These are phyloP conservation scores for Blastobotrys elegans DNA, from an alignment of 1,139 yeast species.

Conservation along the genomic window DNA sequence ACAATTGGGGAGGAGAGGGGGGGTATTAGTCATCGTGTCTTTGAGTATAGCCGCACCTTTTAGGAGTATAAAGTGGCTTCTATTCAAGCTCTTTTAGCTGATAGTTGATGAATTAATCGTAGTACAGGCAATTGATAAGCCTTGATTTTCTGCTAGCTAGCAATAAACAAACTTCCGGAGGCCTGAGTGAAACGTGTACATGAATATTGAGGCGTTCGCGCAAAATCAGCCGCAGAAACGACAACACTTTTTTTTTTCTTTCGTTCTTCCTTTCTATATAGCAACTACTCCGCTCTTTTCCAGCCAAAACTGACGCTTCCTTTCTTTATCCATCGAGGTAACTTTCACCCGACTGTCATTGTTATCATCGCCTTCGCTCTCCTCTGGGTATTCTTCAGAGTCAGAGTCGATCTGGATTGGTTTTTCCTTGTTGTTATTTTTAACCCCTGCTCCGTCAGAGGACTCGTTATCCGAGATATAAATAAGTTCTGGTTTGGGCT, in stretches of 20 bases:
- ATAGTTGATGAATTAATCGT: too few species aligned
- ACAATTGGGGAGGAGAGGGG: too few species aligned
- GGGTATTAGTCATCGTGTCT: too few species aligned
- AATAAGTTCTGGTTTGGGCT: conserved; percentile 7
- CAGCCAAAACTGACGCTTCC: conserved; percentile 13
- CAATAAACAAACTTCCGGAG: too few species aligned
- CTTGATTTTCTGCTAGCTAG: too few species aligned
- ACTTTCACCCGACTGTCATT: conserved; percentile 4
- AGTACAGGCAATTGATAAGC: too few species aligned
- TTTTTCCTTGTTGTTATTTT: background rate
- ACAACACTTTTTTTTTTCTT: background rate
- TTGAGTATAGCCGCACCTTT: too few species aligned
- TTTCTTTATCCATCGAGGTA: conserved; percentile 4
- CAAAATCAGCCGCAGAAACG: background rate
- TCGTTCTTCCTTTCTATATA: background rate
- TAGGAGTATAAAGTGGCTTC: too few species aligned
- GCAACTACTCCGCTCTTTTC: conserved; percentile 10
- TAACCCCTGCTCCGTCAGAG: background rate
- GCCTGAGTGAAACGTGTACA: too few species aligned
- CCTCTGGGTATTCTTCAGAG: background rate
- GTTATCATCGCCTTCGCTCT: conserved; percentile 2
- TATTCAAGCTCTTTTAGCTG: too few species aligned
- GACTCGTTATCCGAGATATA: conserved; percentile 12
- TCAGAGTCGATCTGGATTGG: background rate
- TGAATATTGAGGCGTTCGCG: too few species aligned